Base-by-base conservation (phyloP, 495 filamentous ascomycete genomes). In the Chaetomidium leptoderma region DNA sequence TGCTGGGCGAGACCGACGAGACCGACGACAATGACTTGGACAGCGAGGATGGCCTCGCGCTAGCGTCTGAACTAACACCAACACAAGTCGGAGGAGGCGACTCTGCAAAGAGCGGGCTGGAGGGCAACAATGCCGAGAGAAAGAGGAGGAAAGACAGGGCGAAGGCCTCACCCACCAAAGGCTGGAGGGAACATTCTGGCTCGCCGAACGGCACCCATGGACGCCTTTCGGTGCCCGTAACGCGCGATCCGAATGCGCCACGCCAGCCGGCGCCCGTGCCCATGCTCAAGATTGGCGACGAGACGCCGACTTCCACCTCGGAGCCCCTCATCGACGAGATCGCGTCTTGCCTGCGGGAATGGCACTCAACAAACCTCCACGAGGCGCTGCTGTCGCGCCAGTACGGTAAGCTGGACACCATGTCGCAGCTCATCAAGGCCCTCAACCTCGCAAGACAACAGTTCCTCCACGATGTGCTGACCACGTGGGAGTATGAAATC, bases 291-390 rank as follows among this genome's bases (percentile, higher is more conserved):
- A 90, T 97, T 65, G 95, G 95, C 24, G 93, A 98, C 61, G 93
- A 98, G 76, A 95, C 91, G 1, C 87, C 91, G 4, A 92, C 88
- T 2, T 96, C 90, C 3, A 79, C 83, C 13, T 82, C 88, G 24
- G 93, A 99, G 69, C 93, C 93, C 3, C 75, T 99, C 55, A 91
- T 99, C 11, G 95, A 97, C 70, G 93, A 99, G 68, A 97, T 97
- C 67, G 91, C 92, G 17, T 95, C 90, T 7, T 97, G 92, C 68
- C 74, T 99, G 30, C 83, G 92, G 26, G 93, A 99, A 77, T 99
- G 93, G 93, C 92, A 99, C 71, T 93, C 92, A 17, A 95, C 90
- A 14, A 95, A 96, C 66, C 80, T 98, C 42, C 95, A 97, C 71
- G 92, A 96, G 70, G 75, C 97, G n/a, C 77, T 97, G 2, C 81